Percentiles rank a stretch among this genome's conserved stretches.
Evolutionary conservation across 352 stramenopile species (phyloP).

Genomic region (Pythium monospermum): DNA sequence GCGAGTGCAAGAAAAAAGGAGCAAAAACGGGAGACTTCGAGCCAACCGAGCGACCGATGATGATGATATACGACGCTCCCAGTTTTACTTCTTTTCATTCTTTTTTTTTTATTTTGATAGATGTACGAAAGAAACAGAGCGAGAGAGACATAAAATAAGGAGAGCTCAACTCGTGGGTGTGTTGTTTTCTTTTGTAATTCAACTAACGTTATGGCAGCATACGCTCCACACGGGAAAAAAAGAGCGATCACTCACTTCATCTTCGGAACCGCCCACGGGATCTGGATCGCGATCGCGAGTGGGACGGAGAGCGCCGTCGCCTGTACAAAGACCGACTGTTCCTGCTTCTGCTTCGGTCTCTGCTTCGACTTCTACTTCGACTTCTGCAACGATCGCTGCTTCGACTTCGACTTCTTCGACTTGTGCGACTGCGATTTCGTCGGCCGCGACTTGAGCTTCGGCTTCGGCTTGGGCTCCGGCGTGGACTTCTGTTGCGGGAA

Average conservation of each 20-base stretch:
- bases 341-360: slow-evolving; percentile 10
- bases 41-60: too few species aligned
- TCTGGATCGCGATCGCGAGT: slow-evolving; percentile 5
- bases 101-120: neutral
- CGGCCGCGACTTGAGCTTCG: slow-evolving; percentile 2
- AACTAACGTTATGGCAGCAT: too few species aligned
- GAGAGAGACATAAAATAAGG: neutral
- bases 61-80: too few species aligned
- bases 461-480: neutral
- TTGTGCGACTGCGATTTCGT: slow-evolving; percentile 13
- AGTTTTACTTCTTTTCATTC: neutral
- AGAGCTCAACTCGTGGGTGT: neutral
- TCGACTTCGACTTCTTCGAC: slow-evolving; percentile 16
- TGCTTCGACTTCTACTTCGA: slow-evolving; percentile 13
- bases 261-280: too few species aligned
- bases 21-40: too few species aligned
- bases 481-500: neutral
- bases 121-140: neutral
- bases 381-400: slow-evolving; percentile 13
- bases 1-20: too few species aligned
- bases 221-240: too few species aligned
- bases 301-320: neutral
- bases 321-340: slow-evolving; percentile 8
- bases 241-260: too few species aligned
- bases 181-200: too few species aligned